Evolutionary conservation across 176 grass and related monocot species (phyloP).

Genomic region (Olyra latifolia): DNA sequence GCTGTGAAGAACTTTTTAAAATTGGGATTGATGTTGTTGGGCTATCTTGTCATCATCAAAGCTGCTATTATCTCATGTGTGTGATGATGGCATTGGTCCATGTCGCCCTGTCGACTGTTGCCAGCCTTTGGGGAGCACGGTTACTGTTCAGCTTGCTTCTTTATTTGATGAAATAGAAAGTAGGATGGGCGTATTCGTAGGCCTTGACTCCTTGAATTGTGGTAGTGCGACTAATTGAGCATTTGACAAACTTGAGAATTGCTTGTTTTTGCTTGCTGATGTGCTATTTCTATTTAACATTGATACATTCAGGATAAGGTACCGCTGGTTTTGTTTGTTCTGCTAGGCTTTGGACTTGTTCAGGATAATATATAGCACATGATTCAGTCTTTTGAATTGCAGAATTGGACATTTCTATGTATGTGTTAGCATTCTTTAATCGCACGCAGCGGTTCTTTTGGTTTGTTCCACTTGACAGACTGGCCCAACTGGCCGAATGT

Average conservation of each 20-base stretch:
- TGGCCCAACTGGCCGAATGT: neutral
- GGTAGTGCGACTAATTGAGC: neutral
- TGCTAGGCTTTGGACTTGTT: neutral
- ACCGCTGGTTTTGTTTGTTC: neutral
- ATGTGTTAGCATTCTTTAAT: neutral
- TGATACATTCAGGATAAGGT: neutral
- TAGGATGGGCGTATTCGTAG: neutral
- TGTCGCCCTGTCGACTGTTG: slow-evolving; percentile 40
- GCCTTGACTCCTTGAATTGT: neutral
- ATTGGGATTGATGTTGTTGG: slow-evolving; percentile 23
- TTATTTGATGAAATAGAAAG: slow-evolving; percentile 24
- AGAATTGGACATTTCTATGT: neutral
- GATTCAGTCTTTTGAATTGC: neutral
- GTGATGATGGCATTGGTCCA: slow-evolving; percentile 37
- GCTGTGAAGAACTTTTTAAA: slow-evolving; percentile 2
- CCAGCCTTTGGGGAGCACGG: slow-evolving; percentile 24
- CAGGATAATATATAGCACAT: too few species aligned
- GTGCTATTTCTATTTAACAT: neutral
- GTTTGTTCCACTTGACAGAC: neutral
- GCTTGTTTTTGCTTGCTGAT: neutral
- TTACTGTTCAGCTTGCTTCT: slow-evolving; percentile 34
- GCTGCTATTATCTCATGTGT: slow-evolving; percentile 63
- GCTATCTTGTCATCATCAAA: slow-evolving; percentile 53
- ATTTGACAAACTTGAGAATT: neutral
- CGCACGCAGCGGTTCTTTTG: neutral